Conservation (phyloP, 352 stramenopile species). For the Pilasporangium apinafurcum region DNA sequence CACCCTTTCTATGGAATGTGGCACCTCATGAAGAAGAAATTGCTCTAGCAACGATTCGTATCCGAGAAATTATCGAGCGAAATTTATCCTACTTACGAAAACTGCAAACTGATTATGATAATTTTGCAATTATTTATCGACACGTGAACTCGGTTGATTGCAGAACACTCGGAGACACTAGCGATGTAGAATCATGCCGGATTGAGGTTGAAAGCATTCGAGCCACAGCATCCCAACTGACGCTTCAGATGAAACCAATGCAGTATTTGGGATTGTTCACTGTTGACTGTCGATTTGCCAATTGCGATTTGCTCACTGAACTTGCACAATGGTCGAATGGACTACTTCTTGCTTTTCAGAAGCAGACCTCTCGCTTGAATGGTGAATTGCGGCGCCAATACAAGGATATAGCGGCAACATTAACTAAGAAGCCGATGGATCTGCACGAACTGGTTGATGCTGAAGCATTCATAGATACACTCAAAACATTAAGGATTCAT, state of each 20-base stretch:
- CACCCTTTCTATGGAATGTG: constrained; percentile 64
- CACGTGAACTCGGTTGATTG: constrained; percentile 14
- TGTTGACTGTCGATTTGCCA: constrained; percentile 46
- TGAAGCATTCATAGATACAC: constrained; percentile 40
- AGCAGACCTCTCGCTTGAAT: constrained; percentile 39
- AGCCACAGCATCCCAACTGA: constrained; percentile 9
- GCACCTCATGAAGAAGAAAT: constrained; percentile 57
- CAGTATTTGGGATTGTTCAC: constrained; percentile 22
- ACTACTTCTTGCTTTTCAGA: constrained; percentile 43
- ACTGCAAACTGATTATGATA: constrained; percentile 34
- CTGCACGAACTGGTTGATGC: constrained; percentile 69
- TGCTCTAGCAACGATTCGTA: constrained; percentile 39
- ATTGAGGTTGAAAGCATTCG: constrained; percentile 12
- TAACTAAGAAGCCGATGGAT: constrained; percentile 59
- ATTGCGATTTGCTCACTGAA: constrained; percentile 24
- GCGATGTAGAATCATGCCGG: constrained; percentile 12
- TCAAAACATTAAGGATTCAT: constrained; percentile 34
- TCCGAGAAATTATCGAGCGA: constrained; percentile 56
- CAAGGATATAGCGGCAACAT: constrained; percentile 56
- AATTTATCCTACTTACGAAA: constrained; percentile 33
- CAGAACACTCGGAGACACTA: constrained; percentile 4
- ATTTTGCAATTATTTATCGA: constrained; percentile 22
- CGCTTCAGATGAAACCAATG: constrained; percentile 2
- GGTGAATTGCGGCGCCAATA: constrained; percentile 57
- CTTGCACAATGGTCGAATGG: constrained; percentile 30